Percentiles rank a stretch among this genome's conserved stretches.
Conservation (phyloP, 352 stramenopile genomes). For the Aphanomyces invadans region DNA sequence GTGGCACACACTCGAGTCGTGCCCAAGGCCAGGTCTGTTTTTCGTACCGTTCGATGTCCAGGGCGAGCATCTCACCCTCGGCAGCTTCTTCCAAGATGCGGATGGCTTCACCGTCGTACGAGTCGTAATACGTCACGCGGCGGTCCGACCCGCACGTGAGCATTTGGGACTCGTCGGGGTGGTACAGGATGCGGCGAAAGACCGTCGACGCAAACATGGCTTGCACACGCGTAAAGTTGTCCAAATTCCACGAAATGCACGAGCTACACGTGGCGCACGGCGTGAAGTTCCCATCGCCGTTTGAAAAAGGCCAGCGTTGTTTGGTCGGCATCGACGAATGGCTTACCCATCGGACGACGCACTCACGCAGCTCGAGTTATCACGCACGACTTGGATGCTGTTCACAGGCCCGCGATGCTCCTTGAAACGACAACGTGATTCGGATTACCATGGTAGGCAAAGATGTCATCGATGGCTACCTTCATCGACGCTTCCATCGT, state of each 20-base stretch:
- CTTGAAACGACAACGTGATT: too few species aligned
- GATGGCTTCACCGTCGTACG: slow-evolving; percentile 91
- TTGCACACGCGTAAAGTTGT: slow-evolving; percentile 87
- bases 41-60: slow-evolving; percentile 84
- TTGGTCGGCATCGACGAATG: too few species aligned
- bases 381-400: slow-evolving; percentile 71
- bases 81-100: slow-evolving; percentile 90
- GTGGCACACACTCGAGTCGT: neutral
- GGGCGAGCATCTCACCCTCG: slow-evolving; percentile 84
- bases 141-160: slow-evolving; percentile 92
- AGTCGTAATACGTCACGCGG: slow-evolving; percentile 96
- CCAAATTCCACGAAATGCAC: slow-evolving; percentile 96
- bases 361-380: slow-evolving; percentile 69
- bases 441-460: too few species aligned
- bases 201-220: slow-evolving; percentile 95
- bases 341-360: slow-evolving; percentile 53
- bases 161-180: slow-evolving; percentile 95
- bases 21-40: neutral
- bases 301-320: too few species aligned
- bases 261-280: slow-evolving; percentile 39
- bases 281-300: too few species aligned
- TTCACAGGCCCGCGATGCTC: slow-evolving; percentile 93
- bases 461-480: too few species aligned
- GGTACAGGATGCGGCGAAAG: slow-evolving; percentile 91
- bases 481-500: slow-evolving; percentile 92